These are phyloP conservation scores for Amanita pallidorosea DNA, from an alignment of 768 basidiomycete species.

Conservation along the genomic window DNA sequence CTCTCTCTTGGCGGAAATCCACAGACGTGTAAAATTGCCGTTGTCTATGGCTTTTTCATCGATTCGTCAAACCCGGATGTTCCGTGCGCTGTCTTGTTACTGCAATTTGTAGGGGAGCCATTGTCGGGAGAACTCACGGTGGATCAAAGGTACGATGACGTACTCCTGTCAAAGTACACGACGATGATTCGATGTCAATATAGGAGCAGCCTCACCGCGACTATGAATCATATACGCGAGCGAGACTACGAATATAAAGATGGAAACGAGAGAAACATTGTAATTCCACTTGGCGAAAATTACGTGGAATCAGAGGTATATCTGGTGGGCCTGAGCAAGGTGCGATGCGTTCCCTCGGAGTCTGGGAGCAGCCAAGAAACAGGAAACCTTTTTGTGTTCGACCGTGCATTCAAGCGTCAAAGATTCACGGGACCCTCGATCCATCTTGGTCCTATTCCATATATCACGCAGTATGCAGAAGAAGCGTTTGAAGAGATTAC, in stretches of 20 bases:
- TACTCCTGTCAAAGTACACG: neutral
- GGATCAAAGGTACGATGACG: neutral
- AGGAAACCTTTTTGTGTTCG: neutral
- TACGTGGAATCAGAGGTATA: neutral
- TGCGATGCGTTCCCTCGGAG: neutral
- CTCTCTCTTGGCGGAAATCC: neutral
- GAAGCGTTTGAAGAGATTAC: neutral
- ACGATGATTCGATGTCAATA: neutral
- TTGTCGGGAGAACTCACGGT: neutral
- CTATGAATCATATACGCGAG: neutral
- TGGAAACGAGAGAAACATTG: neutral
- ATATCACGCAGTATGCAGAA: neutral
- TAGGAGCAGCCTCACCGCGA: neutral
- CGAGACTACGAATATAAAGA: neutral
- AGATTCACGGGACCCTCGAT: neutral
- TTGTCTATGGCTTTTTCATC: neutral
- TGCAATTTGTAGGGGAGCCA: neutral
- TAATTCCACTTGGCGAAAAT: neutral
- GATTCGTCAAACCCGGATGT: neutral
- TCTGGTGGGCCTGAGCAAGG: neutral
- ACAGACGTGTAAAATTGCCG: neutral
- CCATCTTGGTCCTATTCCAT: neutral
- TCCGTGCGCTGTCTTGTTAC: neutral
- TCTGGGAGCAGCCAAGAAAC: neutral
- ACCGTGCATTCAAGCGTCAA: neutral